These are phyloP conservation scores for Pseudocercospora fuligena DNA, from an alignment of 2,329 filamentous ascomycete species.

Conservation along the genomic window DNA sequence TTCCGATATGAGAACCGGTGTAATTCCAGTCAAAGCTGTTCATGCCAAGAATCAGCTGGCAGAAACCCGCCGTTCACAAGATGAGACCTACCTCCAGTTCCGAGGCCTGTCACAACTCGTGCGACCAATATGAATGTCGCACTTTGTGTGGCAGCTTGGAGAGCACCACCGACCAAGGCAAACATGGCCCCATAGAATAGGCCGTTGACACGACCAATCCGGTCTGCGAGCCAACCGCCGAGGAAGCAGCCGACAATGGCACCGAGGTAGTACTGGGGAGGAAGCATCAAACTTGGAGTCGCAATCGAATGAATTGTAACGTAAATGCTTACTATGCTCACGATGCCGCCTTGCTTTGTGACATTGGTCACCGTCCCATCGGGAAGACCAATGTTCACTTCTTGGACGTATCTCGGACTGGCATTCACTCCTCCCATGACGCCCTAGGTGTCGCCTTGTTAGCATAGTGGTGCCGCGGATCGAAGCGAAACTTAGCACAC, in stretches of 20 bases:
- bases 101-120: slow-evolving; percentile 57
- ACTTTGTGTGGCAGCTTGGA: slow-evolving; percentile 27
- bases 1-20: slow-evolving; percentile 56
- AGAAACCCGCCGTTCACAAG: too few species aligned
- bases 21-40: slow-evolving; percentile 51
- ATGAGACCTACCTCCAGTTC: slow-evolving; percentile 50
- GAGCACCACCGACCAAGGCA: slow-evolving; percentile 37
- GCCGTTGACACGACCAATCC: slow-evolving; percentile 36
- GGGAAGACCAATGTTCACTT: slow-evolving; percentile 51
- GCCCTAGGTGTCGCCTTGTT: slow-evolving; percentile 36
- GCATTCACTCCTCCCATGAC: slow-evolving; percentile 59
- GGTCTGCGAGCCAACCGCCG: slow-evolving; percentile 45
- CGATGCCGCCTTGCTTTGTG: slow-evolving; percentile 58
- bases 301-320: too few species aligned
- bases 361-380: slow-evolving; percentile 37
- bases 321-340: slow-evolving; percentile 39
- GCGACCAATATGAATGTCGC: slow-evolving; percentile 57
- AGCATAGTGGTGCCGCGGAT: neutral
- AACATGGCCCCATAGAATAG: slow-evolving; percentile 34
- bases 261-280: slow-evolving; percentile 54
- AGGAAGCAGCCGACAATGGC: slow-evolving; percentile 57
- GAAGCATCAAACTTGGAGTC: neutral
- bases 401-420: slow-evolving; percentile 47
- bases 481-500: neutral
- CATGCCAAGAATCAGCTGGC: neutral